Evolutionary conservation across 139 green algal species (phyloP).

Genomic region (Chlorella sp.): DNA sequence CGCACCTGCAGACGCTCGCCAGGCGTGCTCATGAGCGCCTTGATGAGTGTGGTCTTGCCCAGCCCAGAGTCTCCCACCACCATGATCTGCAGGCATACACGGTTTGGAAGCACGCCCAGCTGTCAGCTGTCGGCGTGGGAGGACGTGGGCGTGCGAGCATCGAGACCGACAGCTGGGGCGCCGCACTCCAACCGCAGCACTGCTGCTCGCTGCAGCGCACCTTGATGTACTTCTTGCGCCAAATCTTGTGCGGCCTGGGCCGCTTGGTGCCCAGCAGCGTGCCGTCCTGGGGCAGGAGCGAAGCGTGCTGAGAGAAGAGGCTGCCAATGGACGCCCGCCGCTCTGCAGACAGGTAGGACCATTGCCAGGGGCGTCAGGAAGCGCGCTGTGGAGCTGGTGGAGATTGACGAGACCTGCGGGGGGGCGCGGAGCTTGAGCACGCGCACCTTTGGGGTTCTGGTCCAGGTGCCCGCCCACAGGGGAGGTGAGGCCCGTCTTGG

Average conservation of each 20-base stretch:
- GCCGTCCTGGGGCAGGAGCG: neutral
- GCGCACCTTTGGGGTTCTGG: too few species aligned
- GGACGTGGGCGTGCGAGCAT: too few species aligned
- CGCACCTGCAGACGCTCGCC: conserved; percentile 46
- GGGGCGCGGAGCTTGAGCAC: too few species aligned
- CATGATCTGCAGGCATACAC: conserved; percentile 4
- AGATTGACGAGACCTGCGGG: too few species aligned
- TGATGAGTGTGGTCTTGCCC: conserved; percentile 65
- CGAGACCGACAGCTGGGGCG: too few species aligned
- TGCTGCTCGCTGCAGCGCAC: conserved; percentile 1
- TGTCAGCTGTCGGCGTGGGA: too few species aligned
- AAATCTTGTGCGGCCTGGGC: conserved; percentile 55
- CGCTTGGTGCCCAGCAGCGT: conserved; percentile 39
- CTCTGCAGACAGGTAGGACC: neutral
- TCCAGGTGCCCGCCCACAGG: too few species aligned
- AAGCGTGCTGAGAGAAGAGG: neutral
- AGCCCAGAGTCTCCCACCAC: conserved; percentile 49
- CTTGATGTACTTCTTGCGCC: conserved; percentile 46
- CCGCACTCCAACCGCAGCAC: too few species aligned
- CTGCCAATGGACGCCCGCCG: conserved; percentile 6
- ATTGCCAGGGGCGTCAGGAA: too few species aligned
- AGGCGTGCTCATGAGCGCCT: conserved; percentile 49
- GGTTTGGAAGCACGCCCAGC: too few species aligned
- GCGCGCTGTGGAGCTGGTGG: too few species aligned
- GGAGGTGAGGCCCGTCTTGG: too few species aligned